phyloP scores from a whole-genome alignment of 164 flowering plant genomes.

The Vitis cinerea region DNA sequence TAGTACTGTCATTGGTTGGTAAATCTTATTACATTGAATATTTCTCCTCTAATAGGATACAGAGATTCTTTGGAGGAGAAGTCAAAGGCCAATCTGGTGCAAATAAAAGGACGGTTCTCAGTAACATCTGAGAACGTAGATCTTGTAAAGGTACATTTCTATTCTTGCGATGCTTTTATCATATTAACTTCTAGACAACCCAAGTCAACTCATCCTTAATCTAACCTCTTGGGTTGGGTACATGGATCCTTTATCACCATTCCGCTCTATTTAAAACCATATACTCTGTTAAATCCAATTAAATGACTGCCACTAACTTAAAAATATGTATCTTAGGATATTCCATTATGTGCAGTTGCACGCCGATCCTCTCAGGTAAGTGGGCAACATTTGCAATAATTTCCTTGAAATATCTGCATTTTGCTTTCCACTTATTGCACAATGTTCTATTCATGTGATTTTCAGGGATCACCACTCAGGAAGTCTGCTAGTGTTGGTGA shows the following conservation, averaged over 20 bases:
- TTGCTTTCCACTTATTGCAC: slow-evolving; percentile 13
- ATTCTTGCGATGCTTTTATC: slow-evolving; percentile 6
- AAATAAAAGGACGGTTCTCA: slow-evolving; percentile 95
- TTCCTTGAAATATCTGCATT: not conserved
- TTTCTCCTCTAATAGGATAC: slow-evolving; percentile 42
- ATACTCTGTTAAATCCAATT: not conserved
- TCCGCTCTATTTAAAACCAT: too few relatives aligned
- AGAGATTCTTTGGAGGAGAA: slow-evolving; percentile 91
- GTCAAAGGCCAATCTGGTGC: slow-evolving; percentile 82
- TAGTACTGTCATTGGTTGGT: not conserved
- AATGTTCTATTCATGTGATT: slow-evolving; percentile 14
- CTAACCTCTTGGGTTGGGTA: too few relatives aligned
- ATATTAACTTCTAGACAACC: too few relatives aligned
- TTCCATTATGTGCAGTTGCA: slow-evolving; percentile 61
- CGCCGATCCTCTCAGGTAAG: slow-evolving; percentile 73
- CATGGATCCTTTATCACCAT: too few relatives aligned
- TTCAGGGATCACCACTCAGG: slow-evolving; percentile 82
- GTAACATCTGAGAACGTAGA: slow-evolving; percentile 96
- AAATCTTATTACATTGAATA: not conserved
- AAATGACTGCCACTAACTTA: slow-evolving; percentile 30
- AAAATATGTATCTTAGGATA: slow-evolving; percentile 53
- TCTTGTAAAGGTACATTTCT: slow-evolving; percentile 72
- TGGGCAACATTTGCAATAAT: slow-evolving; percentile 7
- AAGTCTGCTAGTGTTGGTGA: slow-evolving; percentile 99
- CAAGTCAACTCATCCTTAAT: too few relatives aligned